These are phyloP conservation scores for Chrysoporthe deuterocubensis DNA, from an alignment of 2,329 filamentous ascomycete genomes.

Conservation along the genomic window DNA sequence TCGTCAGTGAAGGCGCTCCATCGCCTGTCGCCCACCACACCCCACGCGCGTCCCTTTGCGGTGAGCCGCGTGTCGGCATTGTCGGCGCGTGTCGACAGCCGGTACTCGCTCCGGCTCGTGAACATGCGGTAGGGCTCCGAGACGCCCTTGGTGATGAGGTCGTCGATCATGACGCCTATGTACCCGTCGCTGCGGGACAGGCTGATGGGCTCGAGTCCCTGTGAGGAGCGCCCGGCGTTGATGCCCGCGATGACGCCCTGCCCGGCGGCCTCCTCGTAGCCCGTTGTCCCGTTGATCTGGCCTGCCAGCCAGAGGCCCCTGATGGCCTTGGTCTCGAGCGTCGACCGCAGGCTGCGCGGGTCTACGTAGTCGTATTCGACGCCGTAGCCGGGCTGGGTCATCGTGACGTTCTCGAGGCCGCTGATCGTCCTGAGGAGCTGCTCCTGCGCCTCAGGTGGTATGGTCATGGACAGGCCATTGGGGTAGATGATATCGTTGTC, in stretches of 20 bases:
- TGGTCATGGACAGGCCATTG: constrained; percentile 96
- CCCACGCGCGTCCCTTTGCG: constrained; percentile 72
- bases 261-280: constrained; percentile 95
- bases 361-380: constrained; percentile 99
- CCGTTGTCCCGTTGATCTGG: constrained; percentile 97
- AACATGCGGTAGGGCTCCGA: constrained; percentile 99
- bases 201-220: constrained; percentile 65
- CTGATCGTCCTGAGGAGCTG: constrained; percentile 81
- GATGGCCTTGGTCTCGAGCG: constrained; percentile 92
- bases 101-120: constrained; percentile 92
- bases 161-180: constrained; percentile 98
- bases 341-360: constrained; percentile 83
- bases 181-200: constrained; percentile 87
- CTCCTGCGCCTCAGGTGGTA: constrained; percentile 85
- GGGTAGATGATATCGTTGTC: constrained; percentile 90
- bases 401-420: constrained; percentile 86
- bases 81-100: constrained; percentile 88
- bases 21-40: constrained; percentile 76
- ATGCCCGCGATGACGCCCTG: constrained; percentile 92
- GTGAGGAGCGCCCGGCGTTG: constrained; percentile 84
- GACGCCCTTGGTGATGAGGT: constrained; percentile 94
- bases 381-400: constrained; percentile 95
- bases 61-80: constrained; percentile 92
- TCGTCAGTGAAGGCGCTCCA: constrained; percentile 74
- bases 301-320: constrained; percentile 87